Evolutionary conservation across 2,329 filamentous ascomycete species (phyloP).

Genomic region (Elsinoe arachidis): DNA sequence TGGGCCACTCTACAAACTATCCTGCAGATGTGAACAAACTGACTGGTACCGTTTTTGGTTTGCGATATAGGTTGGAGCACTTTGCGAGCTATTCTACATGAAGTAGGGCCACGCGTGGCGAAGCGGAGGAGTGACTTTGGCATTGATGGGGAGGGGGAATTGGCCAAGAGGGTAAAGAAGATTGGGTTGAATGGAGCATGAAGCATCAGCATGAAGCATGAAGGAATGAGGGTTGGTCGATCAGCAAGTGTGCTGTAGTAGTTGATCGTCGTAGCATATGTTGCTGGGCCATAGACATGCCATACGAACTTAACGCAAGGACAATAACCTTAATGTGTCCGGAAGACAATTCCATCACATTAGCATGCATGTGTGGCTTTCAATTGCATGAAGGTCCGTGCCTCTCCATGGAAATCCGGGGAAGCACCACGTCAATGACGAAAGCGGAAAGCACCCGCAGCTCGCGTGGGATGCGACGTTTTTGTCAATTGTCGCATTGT

Average conservation of each 20-base stretch:
- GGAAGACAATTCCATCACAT: not conserved
- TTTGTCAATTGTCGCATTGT: slow-evolving; percentile 6
- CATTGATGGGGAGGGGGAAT: slow-evolving; percentile 18
- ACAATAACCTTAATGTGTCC: too few relatives aligned
- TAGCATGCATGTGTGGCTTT: not conserved
- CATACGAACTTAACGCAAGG: not conserved
- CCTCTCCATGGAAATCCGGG: not conserved
- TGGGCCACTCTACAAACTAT: slow-evolving; percentile 95
- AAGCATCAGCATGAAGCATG: slow-evolving; percentile 31
- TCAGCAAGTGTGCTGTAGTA: too few relatives aligned
- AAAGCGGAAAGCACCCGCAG: slow-evolving; percentile 7
- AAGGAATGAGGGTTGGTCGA: not conserved
- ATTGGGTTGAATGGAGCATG: slow-evolving; percentile 32
- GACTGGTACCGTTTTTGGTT: slow-evolving; percentile 15
- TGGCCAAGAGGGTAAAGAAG: slow-evolving; percentile 25
- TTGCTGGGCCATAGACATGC: not conserved
- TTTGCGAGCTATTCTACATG: slow-evolving; percentile 83
- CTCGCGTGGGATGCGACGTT: not conserved
- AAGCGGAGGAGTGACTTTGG: slow-evolving; percentile 22
- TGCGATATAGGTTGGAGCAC: slow-evolving; percentile 25
- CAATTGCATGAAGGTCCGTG: not conserved
- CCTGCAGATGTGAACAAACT: slow-evolving; percentile 41
- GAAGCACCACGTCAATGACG: not conserved
- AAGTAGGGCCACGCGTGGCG: slow-evolving; percentile 91
- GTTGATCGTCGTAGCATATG: not conserved